Conservation (phyloP, 768 basidiomycete genomes). For the Lactarius sp. region DNA sequence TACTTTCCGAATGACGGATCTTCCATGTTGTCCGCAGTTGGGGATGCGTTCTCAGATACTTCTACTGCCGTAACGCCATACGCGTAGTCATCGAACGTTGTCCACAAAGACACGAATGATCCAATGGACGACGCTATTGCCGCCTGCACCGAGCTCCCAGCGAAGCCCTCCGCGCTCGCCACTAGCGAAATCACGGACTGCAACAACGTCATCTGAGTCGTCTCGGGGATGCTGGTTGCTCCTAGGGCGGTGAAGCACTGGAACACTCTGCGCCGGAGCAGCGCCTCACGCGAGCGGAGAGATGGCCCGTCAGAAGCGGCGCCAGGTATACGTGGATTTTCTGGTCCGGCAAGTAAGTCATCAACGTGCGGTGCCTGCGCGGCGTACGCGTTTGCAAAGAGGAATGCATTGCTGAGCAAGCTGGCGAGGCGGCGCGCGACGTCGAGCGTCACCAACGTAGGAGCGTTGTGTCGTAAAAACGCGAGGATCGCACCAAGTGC, state of each 20-base stretch:
- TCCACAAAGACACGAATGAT: conserved; percentile 81
- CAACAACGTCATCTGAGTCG: conserved; percentile 74
- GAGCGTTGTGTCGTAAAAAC: conserved; percentile 77
- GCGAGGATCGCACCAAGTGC: conserved; percentile 84
- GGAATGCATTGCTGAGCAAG: conserved; percentile 82
- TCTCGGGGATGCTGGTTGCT: conserved; percentile 70
- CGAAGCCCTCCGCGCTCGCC: conserved; percentile 80
- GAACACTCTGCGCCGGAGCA: conserved; percentile 79
- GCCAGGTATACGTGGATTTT: conserved; percentile 30
- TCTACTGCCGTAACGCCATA: conserved; percentile 81
- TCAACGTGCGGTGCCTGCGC: conserved; percentile 53
- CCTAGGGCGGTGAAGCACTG: conserved; percentile 87
- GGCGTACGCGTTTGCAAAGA: conserved; percentile 82
- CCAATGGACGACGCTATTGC: conserved; percentile 86
- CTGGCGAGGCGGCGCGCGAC: conserved; percentile 85
- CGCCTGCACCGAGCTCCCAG: conserved; percentile 82
- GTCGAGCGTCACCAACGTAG: conserved; percentile 79
- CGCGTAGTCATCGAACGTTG: conserved; percentile 80
- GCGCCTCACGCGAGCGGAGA: conserved; percentile 73
- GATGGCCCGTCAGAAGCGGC: conserved; percentile 43
- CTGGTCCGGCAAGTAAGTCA: conserved; percentile 43
- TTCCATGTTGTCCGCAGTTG: conserved; percentile 28
- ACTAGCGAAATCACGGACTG: conserved; percentile 80
- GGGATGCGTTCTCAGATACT: conserved; percentile 42
- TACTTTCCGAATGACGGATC: conserved; percentile 40